Conservation (phyloP, 768 basidiomycete species). For the Tephrocybe sp. region DNA sequence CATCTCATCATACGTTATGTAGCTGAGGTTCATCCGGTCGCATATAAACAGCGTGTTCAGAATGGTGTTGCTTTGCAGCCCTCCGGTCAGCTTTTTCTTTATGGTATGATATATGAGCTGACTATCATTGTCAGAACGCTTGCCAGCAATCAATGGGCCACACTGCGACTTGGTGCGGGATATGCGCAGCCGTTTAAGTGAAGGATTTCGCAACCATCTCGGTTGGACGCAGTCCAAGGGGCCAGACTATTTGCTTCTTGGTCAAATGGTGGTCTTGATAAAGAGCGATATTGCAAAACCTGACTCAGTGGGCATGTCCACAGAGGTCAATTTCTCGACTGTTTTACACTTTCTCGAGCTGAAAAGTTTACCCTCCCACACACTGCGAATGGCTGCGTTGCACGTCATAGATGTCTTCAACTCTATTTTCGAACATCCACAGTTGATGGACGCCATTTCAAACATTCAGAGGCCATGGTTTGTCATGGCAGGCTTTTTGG, state of each 20-base stretch:
- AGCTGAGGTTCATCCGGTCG: not conserved
- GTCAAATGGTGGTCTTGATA: constrained; percentile 33
- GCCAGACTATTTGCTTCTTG: constrained; percentile 45
- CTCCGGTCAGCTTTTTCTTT: constrained; percentile 33
- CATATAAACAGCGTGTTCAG: constrained; percentile 43
- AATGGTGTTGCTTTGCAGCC: constrained; percentile 50
- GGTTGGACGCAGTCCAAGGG: constrained; percentile 45
- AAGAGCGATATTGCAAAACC: constrained; percentile 6
- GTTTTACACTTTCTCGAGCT: constrained; percentile 25
- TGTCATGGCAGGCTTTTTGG: constrained; percentile 42
- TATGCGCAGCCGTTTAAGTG: constrained; percentile 29
- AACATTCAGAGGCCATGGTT: constrained; percentile 43
- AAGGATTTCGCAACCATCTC: constrained; percentile 35
- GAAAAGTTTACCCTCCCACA: not conserved
- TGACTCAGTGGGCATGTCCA: constrained; percentile 7
- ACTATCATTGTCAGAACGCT: constrained; percentile 36
- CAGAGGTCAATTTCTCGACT: constrained; percentile 20
- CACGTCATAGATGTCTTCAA: constrained; percentile 18
- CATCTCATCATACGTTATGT: not conserved
- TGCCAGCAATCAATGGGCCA: constrained; percentile 49
- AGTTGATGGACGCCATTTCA: constrained; percentile 12
- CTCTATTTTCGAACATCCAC: constrained; percentile 4
- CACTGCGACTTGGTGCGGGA: constrained; percentile 42
- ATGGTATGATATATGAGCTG: not conserved
- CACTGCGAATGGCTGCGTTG: not conserved